Percentiles rank a stretch among this genome's conserved stretches.
Evolutionary conservation across 345 rosid species (phyloP).

Genomic region (Gynandropsis gynandra): DNA sequence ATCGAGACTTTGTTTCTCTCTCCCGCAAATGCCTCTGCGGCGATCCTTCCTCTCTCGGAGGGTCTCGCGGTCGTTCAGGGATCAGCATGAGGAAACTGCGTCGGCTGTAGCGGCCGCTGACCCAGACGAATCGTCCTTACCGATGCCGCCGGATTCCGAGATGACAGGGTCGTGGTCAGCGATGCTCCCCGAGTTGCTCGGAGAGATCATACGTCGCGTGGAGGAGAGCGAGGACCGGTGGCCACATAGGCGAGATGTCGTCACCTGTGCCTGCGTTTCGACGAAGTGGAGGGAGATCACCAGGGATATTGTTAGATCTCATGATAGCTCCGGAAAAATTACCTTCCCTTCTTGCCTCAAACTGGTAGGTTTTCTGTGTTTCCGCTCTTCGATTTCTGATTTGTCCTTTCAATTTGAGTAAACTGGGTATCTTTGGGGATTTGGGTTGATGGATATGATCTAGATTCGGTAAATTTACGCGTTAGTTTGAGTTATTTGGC

Average conservation of each 20-base stretch:
- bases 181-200: conserved; percentile 71
- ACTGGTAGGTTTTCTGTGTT: conserved; percentile 34
- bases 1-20: conserved; percentile 9
- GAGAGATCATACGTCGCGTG: conserved; percentile 72
- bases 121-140: conserved; percentile 16
- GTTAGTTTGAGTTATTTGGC: no score
- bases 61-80: conserved; percentile 48
- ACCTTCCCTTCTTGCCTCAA: conserved; percentile 93
- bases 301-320: conserved; percentile 48
- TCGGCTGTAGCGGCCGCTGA: conserved; percentile 9
- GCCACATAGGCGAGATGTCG: conserved; percentile 68
- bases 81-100: conserved; percentile 12
- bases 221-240: conserved; percentile 66
- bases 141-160: conserved; percentile 18
- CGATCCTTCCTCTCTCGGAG: conserved; percentile 50
- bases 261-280: conserved; percentile 72
- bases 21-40: conserved; percentile 44
- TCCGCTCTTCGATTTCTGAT: not conserved
- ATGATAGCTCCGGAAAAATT: conserved; percentile 40
- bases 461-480: no score
- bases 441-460: no score
- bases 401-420: no score
- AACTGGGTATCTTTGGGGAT: no score
- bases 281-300: conserved; percentile 78
- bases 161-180: conserved; percentile 51